Evolutionary conservation across 2,329 filamentous ascomycete species (phyloP).

Genomic region (Diaporthe amygdali): DNA sequence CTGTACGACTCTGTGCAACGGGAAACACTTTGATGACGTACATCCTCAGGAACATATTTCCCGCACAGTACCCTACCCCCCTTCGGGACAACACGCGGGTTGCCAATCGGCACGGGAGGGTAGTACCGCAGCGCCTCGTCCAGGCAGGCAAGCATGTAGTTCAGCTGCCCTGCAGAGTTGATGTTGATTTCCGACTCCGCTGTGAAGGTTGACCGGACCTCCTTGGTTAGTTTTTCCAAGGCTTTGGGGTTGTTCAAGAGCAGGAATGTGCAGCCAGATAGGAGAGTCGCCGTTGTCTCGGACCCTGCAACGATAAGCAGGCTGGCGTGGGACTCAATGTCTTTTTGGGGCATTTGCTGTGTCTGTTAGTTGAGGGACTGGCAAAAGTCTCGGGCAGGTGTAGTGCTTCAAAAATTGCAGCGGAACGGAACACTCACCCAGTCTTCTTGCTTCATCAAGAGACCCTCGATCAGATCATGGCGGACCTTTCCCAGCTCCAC

Average conservation of each 20-base stretch:
- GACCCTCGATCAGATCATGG: constrained; percentile 19
- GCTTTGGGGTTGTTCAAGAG: constrained; percentile 30
- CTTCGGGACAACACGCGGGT: constrained; percentile 17
- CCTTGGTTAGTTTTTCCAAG: constrained; percentile 34
- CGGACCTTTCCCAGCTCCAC: constrained; percentile 18
- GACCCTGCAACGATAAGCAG: constrained; percentile 20
- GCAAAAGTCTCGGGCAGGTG: not conserved
- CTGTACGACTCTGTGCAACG: not conserved
- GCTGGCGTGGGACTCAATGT: not conserved
- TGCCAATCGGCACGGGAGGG: constrained; percentile 29
- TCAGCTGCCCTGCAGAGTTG: constrained; percentile 31
- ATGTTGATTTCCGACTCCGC: constrained; percentile 39
- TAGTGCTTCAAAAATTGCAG: not conserved
- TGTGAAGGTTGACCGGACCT: constrained; percentile 40
- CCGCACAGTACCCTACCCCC: constrained; percentile 19
- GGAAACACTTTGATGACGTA: not conserved
- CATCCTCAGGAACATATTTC: constrained; percentile 20
- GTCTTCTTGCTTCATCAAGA: constrained; percentile 15
- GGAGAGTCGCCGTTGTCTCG: constrained; percentile 25
- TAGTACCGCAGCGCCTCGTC: constrained; percentile 45
- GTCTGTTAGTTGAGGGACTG: not conserved
- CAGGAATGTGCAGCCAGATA: constrained; percentile 23
- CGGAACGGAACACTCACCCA: not conserved
- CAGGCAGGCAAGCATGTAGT: constrained; percentile 43
- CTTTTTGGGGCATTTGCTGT: not conserved